These are phyloP conservation scores for Ammopiptanthus mongolicus DNA, from an alignment of 306 rosid species.

Conservation along the genomic window DNA sequence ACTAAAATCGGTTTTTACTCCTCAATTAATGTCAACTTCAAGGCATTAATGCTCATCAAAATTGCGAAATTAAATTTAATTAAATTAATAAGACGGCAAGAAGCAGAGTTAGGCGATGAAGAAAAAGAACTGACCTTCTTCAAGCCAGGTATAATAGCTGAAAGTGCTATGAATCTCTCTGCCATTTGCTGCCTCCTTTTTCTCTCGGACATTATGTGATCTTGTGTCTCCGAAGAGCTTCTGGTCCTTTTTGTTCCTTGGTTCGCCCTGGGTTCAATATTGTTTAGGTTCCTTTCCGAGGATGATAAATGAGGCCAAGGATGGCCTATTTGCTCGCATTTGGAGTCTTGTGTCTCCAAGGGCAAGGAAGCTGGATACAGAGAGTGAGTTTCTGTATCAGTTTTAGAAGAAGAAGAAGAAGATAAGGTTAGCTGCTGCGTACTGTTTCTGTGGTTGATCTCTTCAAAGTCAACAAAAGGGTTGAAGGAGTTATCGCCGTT, in stretches of 20 bases:
- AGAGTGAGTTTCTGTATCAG: not conserved
- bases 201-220: conserved; percentile 15
- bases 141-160: conserved; percentile 8
- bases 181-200: conserved; percentile 20
- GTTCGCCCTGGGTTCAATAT: not conserved
- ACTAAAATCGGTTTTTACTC: too few species aligned
- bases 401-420: too few species aligned
- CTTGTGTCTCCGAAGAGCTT: not conserved
- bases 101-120: not conserved
- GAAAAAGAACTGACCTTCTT: conserved; percentile 4
- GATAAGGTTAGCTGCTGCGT: not conserved
- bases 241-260: not conserved
- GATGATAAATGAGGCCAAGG: too few species aligned
- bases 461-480: not conserved
- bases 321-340: too few species aligned
- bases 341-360: not conserved
- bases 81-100: not conserved
- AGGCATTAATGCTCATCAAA: not conserved
- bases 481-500: not conserved
- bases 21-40: not conserved
- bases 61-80: not conserved
- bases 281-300: not conserved
- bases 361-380: not conserved
- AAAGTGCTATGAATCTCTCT: conserved; percentile 10
- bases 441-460: not conserved